A percentile compares a stretch with the other conserved stretches of the same genome.
Conservation (phyloP, 2,329 filamentous ascomycete species). For the Xylaria digitata region DNA sequence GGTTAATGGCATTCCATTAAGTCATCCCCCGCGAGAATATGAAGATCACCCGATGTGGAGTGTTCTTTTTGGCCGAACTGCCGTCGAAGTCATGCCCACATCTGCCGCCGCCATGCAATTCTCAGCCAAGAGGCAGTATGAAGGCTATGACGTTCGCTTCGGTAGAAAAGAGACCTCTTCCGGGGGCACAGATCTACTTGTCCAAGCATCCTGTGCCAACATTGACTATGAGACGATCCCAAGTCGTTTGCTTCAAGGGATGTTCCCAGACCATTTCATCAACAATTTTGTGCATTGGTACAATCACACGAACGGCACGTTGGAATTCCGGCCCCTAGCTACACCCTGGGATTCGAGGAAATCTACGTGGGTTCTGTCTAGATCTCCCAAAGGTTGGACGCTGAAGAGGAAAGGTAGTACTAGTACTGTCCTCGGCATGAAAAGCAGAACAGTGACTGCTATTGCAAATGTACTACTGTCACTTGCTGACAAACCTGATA, state of each 20-base stretch:
- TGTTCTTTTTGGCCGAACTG: constrained; percentile 56
- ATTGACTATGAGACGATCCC: constrained; percentile 29
- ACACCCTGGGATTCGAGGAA: not conserved
- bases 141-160: constrained; percentile 15
- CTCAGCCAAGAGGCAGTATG: constrained; percentile 48
- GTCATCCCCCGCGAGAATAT: constrained; percentile 60
- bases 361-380: constrained; percentile 11
- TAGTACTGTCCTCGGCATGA: constrained; percentile 11
- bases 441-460: constrained; percentile 6
- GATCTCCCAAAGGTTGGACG: constrained; percentile 9
- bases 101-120: constrained; percentile 55
- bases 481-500: not conserved
- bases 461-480: constrained; percentile 6
- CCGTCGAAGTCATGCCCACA: constrained; percentile 59
- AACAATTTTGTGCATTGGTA: constrained; percentile 35
- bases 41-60: constrained; percentile 54
- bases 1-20: constrained; percentile 62
- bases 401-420: constrained; percentile 2
- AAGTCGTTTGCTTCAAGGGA: constrained; percentile 4
- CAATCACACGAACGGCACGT: constrained; percentile 1
- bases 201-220: constrained; percentile 15
- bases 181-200: constrained; percentile 14
- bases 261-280: constrained; percentile 25
- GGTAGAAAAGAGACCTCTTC: not conserved
- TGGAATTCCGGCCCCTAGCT: constrained; percentile 19